Percentiles rank a stretch among this genome's conserved stretches.
These are phyloP conservation scores for Beauveria sp. DNA, from an alignment of 2,329 filamentous ascomycete species.

Conservation along the genomic window DNA sequence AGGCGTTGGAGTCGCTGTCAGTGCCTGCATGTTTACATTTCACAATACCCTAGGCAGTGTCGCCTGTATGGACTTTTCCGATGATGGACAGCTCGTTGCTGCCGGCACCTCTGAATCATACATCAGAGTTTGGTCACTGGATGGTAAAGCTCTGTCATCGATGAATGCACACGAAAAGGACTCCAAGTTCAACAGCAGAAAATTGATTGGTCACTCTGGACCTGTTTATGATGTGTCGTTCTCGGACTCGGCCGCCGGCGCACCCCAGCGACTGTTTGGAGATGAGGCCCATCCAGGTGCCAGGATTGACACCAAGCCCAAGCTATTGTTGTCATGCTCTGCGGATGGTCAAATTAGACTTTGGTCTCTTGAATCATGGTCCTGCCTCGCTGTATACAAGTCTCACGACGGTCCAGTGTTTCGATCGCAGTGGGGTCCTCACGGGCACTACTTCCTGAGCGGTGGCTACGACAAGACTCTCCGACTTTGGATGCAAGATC, in stretches of 20 bases:
- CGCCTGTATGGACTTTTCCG: slow-evolving; percentile 92
- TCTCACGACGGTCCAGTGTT: slow-evolving; percentile 86
- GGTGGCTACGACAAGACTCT: slow-evolving; percentile 85
- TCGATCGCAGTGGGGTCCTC: slow-evolving; percentile 82
- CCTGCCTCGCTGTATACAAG: slow-evolving; percentile 90
- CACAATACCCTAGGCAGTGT: slow-evolving; percentile 91
- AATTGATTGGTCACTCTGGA: slow-evolving; percentile 83
- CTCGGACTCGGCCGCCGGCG: slow-evolving; percentile 58
- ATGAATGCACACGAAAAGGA: slow-evolving; percentile 52
- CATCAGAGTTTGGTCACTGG: slow-evolving; percentile 87
- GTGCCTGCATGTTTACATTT: slow-evolving; percentile 96
- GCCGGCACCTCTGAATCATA: slow-evolving; percentile 90
- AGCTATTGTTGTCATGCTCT: slow-evolving; percentile 79
- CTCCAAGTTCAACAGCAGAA: slow-evolving; percentile 52
- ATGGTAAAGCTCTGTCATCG: slow-evolving; percentile 72
- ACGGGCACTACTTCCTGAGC: slow-evolving; percentile 90
- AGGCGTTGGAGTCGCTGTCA: slow-evolving; percentile 74
- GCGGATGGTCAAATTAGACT: slow-evolving; percentile 82
- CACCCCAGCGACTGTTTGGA: slow-evolving; percentile 42
- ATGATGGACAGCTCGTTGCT: slow-evolving; percentile 79
- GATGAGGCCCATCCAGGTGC: slow-evolving; percentile 35
- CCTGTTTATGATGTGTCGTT: slow-evolving; percentile 88
- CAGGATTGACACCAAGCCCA: slow-evolving; percentile 48
- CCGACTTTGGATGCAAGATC: slow-evolving; percentile 86
- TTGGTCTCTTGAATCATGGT: slow-evolving; percentile 88